A percentile compares a stretch with the other conserved stretches of the same genome.
Evolutionary conservation across 352 stramenopile species (phyloP).

Genomic region (Phytophthora parvispora): DNA sequence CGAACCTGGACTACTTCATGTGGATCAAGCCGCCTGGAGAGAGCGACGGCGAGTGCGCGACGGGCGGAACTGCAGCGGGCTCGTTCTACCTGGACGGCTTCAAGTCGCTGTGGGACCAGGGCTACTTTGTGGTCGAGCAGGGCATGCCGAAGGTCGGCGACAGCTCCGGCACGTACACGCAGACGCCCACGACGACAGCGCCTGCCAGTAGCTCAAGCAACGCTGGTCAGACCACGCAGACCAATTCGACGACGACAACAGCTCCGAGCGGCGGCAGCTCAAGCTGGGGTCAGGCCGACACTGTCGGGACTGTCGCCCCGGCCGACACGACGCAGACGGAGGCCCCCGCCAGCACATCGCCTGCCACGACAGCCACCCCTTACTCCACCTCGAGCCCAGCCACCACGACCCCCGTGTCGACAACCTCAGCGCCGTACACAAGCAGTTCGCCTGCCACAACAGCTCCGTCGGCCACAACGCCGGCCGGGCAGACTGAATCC

Average conservation of each 20-base stretch:
- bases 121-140: slow-evolving; percentile 59
- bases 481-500: not conserved
- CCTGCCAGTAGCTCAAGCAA: slow-evolving; percentile 6
- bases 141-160: slow-evolving; percentile 26
- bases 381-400: slow-evolving; percentile 1
- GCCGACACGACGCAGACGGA: slow-evolving; percentile 13
- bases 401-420: not conserved
- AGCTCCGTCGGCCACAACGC: not conserved
- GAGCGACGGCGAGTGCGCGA: slow-evolving; percentile 65
- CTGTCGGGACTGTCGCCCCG: slow-evolving; percentile 21
- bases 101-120: slow-evolving; percentile 66
- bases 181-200: not conserved
- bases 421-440: slow-evolving; percentile 6
- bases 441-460: slow-evolving; percentile 10
- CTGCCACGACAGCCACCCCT: slow-evolving; percentile 10
- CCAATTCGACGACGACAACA: slow-evolving; percentile 1
- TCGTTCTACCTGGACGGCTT: slow-evolving; percentile 65
- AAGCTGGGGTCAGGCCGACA: slow-evolving; percentile 22
- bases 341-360: slow-evolving; percentile 5
- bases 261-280: slow-evolving; percentile 13
- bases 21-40: slow-evolving; percentile 73
- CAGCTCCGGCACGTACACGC: slow-evolving; percentile 3
- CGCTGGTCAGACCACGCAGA: slow-evolving; percentile 9
- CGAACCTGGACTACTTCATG: slow-evolving; percentile 71
- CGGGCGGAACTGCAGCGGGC: slow-evolving; percentile 45